Base-by-base conservation (phyloP, 2,329 filamentous ascomycete genomes). In the Colletotrichum tropicale region DNA sequence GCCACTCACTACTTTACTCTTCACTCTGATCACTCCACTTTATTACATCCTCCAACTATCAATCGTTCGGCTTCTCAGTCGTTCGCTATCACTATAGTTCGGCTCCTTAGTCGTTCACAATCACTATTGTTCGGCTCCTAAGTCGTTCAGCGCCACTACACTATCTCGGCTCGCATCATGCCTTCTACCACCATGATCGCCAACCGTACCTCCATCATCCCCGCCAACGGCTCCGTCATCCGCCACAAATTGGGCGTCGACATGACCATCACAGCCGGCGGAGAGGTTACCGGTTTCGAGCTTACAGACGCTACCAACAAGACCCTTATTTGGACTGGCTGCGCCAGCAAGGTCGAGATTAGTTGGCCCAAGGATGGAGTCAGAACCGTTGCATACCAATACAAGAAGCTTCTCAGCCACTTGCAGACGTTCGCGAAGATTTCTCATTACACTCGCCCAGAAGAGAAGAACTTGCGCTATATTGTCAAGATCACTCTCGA, bases 391-490 rank as follows among this genome's bases (percentile, higher is more conserved):
- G 38, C 38, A 18, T 0, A n/a, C 38, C 38, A 48, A 6, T 48
- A 48, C 3, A 0, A 2, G 18, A 0, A 1, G 1, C 38, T 48
- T 21, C 38, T 48, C 38, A n/a, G 9, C 9, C 1, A 48, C 38
- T 0, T 48, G 38, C 9, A 2, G 18, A 7, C 1, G 18, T 48
- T 48, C 18, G 2, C 1, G 5, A n/a, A 2, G 0, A 0, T 48
- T 4, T 2, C 2, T n/a, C 3, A 48, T 1, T n/a, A n/a, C 38
- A n/a, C 18, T n/a, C 3, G 38, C 0, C 18, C 18, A 9, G 38
- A 48, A 48, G 18, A 3, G 38, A 0, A 1, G 0, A 2, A 48
- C 38, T 12, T n/a, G 38, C 38, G 6, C 38, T n/a, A 0, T 48
- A 48, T 4, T 2, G 18, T 12, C 38, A n/a, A n/a, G 9, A 48